These are phyloP conservation scores for Hippophae gyantsensis DNA, from an alignment of 306 rosid species.

Conservation along the genomic window DNA sequence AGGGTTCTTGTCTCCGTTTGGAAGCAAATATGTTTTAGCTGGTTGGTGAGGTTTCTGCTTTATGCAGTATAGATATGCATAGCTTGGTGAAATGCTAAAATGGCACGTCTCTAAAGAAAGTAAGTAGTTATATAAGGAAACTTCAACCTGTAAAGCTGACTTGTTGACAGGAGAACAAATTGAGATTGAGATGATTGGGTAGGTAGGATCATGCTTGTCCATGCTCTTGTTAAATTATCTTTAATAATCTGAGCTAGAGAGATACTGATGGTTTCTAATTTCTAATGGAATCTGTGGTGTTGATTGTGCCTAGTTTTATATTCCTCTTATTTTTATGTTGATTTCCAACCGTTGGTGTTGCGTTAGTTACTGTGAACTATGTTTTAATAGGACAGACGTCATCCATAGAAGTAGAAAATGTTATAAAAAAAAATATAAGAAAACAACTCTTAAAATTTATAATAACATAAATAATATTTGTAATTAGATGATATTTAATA, in stretches of 20 bases:
- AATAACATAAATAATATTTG: too few species aligned
- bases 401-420: too few species aligned
- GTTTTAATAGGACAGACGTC: too few species aligned
- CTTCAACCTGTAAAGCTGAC: conserved; percentile 3
- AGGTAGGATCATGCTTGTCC: neutral
- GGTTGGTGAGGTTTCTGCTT: conserved; percentile 27
- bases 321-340: too few species aligned
- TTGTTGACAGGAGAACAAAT: conserved; percentile 3
- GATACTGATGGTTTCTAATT: too few species aligned
- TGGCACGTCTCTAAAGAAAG: neutral
- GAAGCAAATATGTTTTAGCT: conserved; percentile 38
- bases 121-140: neutral
- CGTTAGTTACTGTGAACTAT: too few species aligned
- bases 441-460: too few species aligned
- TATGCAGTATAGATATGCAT: neutral
- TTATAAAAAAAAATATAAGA: too few species aligned
- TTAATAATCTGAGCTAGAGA: neutral
- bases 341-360: too few species aligned
- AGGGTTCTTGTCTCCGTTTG: conserved; percentile 35
- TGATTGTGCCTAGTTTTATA: too few species aligned
- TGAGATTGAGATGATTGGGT: neutral
- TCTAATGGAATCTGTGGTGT: too few species aligned
- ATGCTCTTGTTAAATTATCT: neutral
- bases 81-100: neutral
- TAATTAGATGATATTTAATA: too few species aligned